phyloP scores from a whole-genome alignment of 2,329 filamentous ascomycete species.

The Kalmusia sp. region DNA sequence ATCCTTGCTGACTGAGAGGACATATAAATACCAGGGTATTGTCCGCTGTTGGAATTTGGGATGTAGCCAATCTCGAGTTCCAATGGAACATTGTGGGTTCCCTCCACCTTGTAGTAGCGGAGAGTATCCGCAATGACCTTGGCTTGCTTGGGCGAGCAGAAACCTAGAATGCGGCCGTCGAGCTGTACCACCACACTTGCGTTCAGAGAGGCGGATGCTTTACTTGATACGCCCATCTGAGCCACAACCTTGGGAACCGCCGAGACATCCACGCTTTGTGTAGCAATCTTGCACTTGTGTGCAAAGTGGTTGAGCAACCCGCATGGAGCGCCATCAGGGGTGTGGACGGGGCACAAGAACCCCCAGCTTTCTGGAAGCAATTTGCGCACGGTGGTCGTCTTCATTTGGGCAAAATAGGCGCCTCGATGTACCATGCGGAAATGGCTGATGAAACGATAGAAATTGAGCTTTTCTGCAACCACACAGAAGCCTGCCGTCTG shows the following conservation, averaged over 20 bases:
- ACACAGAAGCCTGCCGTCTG: constrained; percentile 95
- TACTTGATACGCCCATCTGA: constrained; percentile 78
- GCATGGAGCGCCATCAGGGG: constrained; percentile 93
- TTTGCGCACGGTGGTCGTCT: constrained; percentile 96
- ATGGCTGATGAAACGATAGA: constrained; percentile 96
- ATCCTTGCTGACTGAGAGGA: constrained; percentile 84
- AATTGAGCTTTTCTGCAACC: constrained; percentile 98
- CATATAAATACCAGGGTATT: constrained; percentile 96
- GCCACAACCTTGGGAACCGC: constrained; percentile 75
- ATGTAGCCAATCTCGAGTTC: constrained; percentile 93
- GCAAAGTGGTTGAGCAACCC: constrained; percentile 93
- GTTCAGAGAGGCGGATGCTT: constrained; percentile 78
- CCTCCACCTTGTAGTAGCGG: constrained; percentile 94
- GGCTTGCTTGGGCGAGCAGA: constrained; percentile 85
- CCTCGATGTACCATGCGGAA: constrained; percentile 99
- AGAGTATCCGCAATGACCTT: constrained; percentile 83
- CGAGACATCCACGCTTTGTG: constrained; percentile 75
- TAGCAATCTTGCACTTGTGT: constrained; percentile 92
- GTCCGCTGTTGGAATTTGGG: constrained; percentile 85
- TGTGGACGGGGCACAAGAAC: constrained; percentile 96
- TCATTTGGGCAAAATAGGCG: constrained; percentile 97
- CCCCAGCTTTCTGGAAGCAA: constrained; percentile 97
- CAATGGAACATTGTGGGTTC: constrained; percentile 77
- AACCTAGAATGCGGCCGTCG: constrained; percentile 88
- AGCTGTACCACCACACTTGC: constrained; percentile 90